Base-by-base conservation (phyloP, 2,329 filamentous ascomycete species). In the Chrysoporthe cubensis region DNA sequence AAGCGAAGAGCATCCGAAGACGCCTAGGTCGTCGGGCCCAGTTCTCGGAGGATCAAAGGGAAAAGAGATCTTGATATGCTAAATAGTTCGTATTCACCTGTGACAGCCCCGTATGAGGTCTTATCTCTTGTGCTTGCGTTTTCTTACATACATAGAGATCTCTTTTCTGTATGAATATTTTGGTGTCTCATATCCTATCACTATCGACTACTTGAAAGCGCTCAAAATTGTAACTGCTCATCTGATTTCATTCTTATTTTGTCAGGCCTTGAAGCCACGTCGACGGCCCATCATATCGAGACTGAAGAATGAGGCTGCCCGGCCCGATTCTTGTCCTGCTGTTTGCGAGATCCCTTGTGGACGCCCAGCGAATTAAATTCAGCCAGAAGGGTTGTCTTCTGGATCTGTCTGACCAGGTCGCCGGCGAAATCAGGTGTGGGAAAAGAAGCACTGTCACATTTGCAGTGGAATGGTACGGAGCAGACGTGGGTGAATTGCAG, bases 391-490 rank as follows among this genome's bases (percentile, higher is more conserved):
- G 62, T 8, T 64, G 62, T 56, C 48, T 64, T 9, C 50, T 61
- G 3, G 59, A 66, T 21, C 52, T 46, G 1, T 26, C 57, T 4
- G 58, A 54, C 3, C 14, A 58, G n/a, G 40, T 68, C 9, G 48
- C 62, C 52, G 50, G 56, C 16, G 21, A 50, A 7, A 46, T 68
- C 8, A 32, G 32, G 1, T 68, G 66, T 56, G 66, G 66, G 11
- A 32, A 40, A 26, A 50, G 11, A 42, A 34, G 42, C 13, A 50
- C 37, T n/a, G 58, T 68, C 62, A 44, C 21, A 3, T 64, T 32
- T n/a, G 58, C 43, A 32, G 63, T 57, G 9, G 64, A 64, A 21
- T 42, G 34, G 50, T 60, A 66, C 37, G 62, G 64, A 18, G 21
- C 50, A 16, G 34, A 62, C 21, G 58, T 34, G 42, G 44, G 66